Percentiles rank a stretch among this genome's conserved stretches.
Conservation (phyloP, 2,329 filamentous ascomycete genomes). For the Diaporthe sp. region DNA sequence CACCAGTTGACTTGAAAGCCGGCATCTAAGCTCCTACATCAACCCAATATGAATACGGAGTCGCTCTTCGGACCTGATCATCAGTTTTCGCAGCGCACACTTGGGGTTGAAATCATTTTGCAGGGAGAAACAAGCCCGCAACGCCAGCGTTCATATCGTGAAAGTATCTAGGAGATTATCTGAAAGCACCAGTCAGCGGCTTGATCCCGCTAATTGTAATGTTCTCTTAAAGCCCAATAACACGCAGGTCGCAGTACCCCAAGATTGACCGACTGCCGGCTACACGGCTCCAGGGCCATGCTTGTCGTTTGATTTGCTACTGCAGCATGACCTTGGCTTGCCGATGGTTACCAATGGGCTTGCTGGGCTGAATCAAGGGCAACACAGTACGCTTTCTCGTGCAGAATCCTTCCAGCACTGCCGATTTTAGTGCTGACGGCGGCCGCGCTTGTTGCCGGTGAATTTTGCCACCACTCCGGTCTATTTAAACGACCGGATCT, state of each 20-base stretch:
- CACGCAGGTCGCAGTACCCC: no score
- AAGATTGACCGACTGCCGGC: not conserved
- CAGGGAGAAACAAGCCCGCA: not conserved
- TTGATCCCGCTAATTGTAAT: not conserved
- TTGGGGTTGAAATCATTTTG: not conserved
- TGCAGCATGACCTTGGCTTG: not conserved
- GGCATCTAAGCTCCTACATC: no score
- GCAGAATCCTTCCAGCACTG: conserved; percentile 21
- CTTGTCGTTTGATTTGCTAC: not conserved
- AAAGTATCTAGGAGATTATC: not conserved
- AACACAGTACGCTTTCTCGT: not conserved
- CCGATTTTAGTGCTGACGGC: not conserved
- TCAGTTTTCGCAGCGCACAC: not conserved
- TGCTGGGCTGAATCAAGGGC: not conserved
- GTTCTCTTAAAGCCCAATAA: not conserved
- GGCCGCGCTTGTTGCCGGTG: not conserved
- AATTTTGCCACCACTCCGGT: not conserved
- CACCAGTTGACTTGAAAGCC: no score
- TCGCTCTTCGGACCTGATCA: no score
- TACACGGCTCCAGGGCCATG: not conserved
- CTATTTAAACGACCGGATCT: not conserved
- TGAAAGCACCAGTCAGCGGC: not conserved
- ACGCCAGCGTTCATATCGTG: not conserved
- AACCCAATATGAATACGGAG: no score
- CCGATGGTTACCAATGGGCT: not conserved